Percentiles rank a stretch among this genome's conserved stretches.
Evolutionary conservation across 768 basidiomycete genomes (phyloP).

Genomic region (Clavulina sp.): DNA sequence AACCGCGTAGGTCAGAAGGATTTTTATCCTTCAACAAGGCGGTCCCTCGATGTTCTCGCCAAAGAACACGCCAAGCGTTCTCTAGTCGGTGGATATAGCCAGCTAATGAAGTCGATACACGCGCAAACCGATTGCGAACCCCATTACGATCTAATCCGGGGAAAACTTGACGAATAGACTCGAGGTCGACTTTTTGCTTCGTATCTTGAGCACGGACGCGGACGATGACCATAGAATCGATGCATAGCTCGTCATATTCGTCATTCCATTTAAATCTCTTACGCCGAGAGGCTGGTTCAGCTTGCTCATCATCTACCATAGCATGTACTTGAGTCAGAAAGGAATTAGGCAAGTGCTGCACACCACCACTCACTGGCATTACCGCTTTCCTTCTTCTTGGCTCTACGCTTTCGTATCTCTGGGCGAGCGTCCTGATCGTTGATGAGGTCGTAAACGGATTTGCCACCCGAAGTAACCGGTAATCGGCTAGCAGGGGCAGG

Average conservation of each 20-base stretch:
- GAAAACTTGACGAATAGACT: slow-evolving; percentile 63
- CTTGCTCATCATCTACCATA: neutral
- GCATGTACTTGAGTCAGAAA: neutral
- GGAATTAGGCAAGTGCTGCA: neutral
- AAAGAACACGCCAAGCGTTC: slow-evolving; percentile 64
- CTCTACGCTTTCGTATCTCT: neutral
- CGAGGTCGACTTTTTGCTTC: slow-evolving; percentile 48
- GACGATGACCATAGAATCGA: slow-evolving; percentile 71
- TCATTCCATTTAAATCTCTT: slow-evolving; percentile 63
- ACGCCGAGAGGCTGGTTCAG: slow-evolving; percentile 23
- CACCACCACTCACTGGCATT: neutral
- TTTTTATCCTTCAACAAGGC: slow-evolving; percentile 52
- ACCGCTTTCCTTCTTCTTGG: slow-evolving; percentile 5
- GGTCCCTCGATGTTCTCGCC: slow-evolving; percentile 54
- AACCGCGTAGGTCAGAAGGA: slow-evolving; percentile 46
- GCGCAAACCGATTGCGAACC: slow-evolving; percentile 48
- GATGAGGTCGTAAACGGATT: slow-evolving; percentile 6
- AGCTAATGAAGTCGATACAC: slow-evolving; percentile 36
- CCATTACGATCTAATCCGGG: slow-evolving; percentile 56
- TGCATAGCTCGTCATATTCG: slow-evolving; percentile 76
- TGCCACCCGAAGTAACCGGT: neutral
- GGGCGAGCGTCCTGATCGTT: slow-evolving; percentile 1
- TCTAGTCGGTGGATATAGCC: slow-evolving; percentile 65
- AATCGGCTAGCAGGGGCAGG: neutral
- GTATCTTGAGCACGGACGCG: slow-evolving; percentile 49